Evolutionary conservation across 305 asterid species (phyloP), one percentile per base, ranked within the genome.

Genomic region (Fraxinus baroniana): DNA sequence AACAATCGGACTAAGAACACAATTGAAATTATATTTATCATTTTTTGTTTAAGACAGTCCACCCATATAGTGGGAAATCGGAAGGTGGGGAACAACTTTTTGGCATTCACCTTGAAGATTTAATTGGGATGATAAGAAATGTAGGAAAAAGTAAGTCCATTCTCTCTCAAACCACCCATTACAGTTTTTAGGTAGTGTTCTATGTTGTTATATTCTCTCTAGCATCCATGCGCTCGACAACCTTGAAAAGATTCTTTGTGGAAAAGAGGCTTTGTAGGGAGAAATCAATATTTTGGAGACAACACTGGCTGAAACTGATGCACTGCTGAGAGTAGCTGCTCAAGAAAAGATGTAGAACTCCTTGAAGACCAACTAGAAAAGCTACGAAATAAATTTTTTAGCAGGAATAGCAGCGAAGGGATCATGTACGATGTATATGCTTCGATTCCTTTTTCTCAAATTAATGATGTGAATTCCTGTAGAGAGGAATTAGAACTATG

Each of bases 121-220:
- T 94, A 86, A 83, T 93, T 83, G 93, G 90, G 82, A 93, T 96
- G 98, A 96, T 94, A 88, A 87, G 93, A 88, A 88, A 89, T 79
- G 97, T 98, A 15, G 98, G 93, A 87, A 92, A 85, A 85, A 96
- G 99, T 96, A 89, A 86, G 92, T 80, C 22, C 37, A 78, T 57
- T 73, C 78, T 75, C 2, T 28, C 57, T 77, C 75, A 86, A 79
- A 49, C 33, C 32, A 49, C 37, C 37, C n/a, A 73, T 74, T 84
- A 70, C 35, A 10, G 35, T 24, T 66, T 84, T 76, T 82, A 72
- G 60, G 49, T 4, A 22, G 37, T 20, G 68, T 80, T 18, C 12
- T 80, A 60, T 74, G 72, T 79, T 74, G 72, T 80, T 83, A 32
- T 24, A 46, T 30, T 74, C 68, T 71, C 80, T 98, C 35, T 83